A percentile compares a stretch with the other conserved stretches of the same genome.
phyloP scores from a whole-genome alignment of 1,284 basidiomycete genomes.

The Heterobasidion occidentale region DNA sequence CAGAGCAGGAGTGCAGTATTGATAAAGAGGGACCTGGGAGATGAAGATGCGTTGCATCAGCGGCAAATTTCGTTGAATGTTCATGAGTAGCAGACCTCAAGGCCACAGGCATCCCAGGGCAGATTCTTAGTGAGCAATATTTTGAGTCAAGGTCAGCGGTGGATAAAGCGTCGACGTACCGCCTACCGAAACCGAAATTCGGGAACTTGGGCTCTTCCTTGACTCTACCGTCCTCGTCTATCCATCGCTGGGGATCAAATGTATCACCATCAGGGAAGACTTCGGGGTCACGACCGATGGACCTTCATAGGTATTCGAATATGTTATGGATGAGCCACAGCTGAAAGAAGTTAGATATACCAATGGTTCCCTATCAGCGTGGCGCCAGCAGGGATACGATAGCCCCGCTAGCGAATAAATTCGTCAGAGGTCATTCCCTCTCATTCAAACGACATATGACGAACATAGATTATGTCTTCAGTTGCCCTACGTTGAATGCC shows the following conservation, averaged over 20 bases:
- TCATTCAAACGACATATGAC: constrained; percentile 5
- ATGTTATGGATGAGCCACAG: too few relatives aligned
- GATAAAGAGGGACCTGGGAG: constrained; percentile 44
- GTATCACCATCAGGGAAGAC: constrained; percentile 50
- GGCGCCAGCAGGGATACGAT: constrained; percentile 51
- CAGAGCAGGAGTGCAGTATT: constrained; percentile 52
- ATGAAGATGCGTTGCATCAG: background rate
- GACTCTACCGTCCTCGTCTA: constrained; percentile 39
- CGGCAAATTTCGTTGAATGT: too few relatives aligned
- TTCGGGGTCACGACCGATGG: constrained; percentile 45
- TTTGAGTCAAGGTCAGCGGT: background rate
- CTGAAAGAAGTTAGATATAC: constrained; percentile 18
- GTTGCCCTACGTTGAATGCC: constrained; percentile 46
- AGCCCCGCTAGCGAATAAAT: constrained; percentile 30
- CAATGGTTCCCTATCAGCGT: constrained; percentile 55
- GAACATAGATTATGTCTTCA: constrained; percentile 51
- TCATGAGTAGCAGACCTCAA: too few relatives aligned
- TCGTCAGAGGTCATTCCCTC: background rate
- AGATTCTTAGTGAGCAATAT: constrained; percentile 29
- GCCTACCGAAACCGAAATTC: constrained; percentile 53
- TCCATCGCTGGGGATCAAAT: constrained; percentile 53
- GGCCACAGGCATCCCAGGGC: constrained; percentile 31
- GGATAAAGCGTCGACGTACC: constrained; percentile 23
- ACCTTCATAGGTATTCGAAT: constrained; percentile 21
- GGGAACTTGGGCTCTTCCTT: constrained; percentile 24